These are phyloP conservation scores for Paramecium caudatum DNA, from an alignment of 73 alveolate genomes.

Conservation along the genomic window DNA sequence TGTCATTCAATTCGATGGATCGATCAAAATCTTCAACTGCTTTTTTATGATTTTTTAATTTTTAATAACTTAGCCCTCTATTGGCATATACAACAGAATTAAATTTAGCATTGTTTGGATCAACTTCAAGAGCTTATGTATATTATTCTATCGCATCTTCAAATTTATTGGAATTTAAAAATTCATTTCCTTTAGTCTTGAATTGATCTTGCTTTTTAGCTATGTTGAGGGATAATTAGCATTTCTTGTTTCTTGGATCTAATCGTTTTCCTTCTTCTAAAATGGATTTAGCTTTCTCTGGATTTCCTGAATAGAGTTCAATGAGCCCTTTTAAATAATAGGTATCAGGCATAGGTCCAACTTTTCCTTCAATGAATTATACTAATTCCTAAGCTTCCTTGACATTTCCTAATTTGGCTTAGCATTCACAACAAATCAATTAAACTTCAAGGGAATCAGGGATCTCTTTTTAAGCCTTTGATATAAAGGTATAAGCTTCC, in stretches of 20 bases:
- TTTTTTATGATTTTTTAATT: conserved; percentile 82
- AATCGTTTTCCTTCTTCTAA: conserved; percentile 83
- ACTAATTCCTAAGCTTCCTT: conserved; percentile 58
- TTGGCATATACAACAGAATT: conserved; percentile 90
- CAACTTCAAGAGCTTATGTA: conserved; percentile 90
- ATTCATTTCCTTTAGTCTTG: conserved; percentile 89
- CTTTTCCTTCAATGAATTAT: background rate
- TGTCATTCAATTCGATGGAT: conserved; percentile 90
- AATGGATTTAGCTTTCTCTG: conserved; percentile 84
- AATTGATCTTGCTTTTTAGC: conserved; percentile 82
- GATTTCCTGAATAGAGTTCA: conserved; percentile 69
- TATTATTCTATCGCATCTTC: conserved; percentile 93
- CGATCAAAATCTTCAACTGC: conserved; percentile 93
- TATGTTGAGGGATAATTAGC: conserved; percentile 77
- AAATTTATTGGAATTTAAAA: conserved; percentile 83
- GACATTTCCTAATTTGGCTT: background rate
- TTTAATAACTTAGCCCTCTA: conserved; percentile 91
- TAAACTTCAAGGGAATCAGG: conserved; percentile 24
- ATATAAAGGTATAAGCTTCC: background rate
- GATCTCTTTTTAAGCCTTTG: background rate
- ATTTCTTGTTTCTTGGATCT: conserved; percentile 86
- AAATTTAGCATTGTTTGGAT: conserved; percentile 88
- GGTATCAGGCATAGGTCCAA: conserved; percentile 37
- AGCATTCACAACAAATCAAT: background rate
- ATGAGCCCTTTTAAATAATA: conserved; percentile 63